Evolutionary conservation across 2,329 filamentous ascomycete genomes (phyloP).

Genomic region (Calcarisporium arbuscula): DNA sequence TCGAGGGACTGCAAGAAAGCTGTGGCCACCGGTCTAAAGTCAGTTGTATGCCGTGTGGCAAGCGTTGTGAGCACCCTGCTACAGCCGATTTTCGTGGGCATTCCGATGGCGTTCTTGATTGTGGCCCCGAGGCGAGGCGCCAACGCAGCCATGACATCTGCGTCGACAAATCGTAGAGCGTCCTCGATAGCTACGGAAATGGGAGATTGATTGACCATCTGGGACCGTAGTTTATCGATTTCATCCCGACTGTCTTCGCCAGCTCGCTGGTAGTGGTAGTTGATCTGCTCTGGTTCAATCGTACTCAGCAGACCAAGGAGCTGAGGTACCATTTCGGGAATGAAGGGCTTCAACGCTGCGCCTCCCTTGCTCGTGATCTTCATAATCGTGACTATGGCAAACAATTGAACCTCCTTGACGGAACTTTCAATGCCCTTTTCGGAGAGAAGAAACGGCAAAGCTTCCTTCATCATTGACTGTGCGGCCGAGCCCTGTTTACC

Average conservation of each 20-base stretch:
- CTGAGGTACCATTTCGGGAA: constrained; percentile 73
- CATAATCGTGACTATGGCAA: constrained; percentile 76
- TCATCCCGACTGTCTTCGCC: constrained; percentile 81
- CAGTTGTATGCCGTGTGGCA: constrained; percentile 68
- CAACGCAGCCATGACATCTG: constrained; percentile 67
- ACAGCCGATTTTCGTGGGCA: constrained; percentile 91
- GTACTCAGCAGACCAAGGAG: constrained; percentile 79
- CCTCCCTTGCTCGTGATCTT: constrained; percentile 87
- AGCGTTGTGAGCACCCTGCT: constrained; percentile 79
- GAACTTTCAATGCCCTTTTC: constrained; percentile 83
- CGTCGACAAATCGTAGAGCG: constrained; percentile 78
- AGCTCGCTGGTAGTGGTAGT: constrained; percentile 87
- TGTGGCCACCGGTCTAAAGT: constrained; percentile 70
- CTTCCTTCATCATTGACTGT: constrained; percentile 73
- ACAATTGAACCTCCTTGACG: constrained; percentile 78
- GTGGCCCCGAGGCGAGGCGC: constrained; percentile 67
- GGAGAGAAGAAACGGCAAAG: constrained; percentile 85
- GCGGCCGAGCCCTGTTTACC: constrained; percentile 65
- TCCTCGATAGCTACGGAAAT: constrained; percentile 90
- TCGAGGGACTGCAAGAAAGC: constrained; percentile 71
- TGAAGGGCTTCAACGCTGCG: constrained; percentile 70
- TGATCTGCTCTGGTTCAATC: constrained; percentile 81
- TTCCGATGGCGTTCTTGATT: constrained; percentile 79
- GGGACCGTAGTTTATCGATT: constrained; percentile 81
- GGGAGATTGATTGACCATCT: constrained; percentile 76